Percentiles rank a stretch among this genome's conserved stretches.
phyloP scores from a whole-genome alignment of 1,284 basidiomycete genomes.

The Ceratobasidium sp. region DNA sequence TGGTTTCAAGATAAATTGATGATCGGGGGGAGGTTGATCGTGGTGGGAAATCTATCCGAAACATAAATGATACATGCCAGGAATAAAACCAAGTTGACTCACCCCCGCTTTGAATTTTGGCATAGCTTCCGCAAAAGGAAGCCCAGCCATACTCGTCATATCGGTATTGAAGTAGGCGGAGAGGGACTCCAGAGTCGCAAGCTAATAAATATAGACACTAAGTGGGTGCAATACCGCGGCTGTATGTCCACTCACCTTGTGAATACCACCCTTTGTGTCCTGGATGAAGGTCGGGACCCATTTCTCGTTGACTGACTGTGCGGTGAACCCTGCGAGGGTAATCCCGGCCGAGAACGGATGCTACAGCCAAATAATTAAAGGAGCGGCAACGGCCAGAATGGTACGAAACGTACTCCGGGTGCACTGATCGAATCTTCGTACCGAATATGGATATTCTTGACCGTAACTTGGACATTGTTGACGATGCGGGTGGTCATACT shows the following conservation, averaged over 20 bases:
- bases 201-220: constrained; percentile 60
- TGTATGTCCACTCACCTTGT: constrained; percentile 73
- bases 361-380: constrained; percentile 57
- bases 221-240: neutral
- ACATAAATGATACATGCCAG: neutral
- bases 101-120: constrained; percentile 85
- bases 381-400: constrained; percentile 2
- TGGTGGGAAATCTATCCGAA: constrained; percentile 74
- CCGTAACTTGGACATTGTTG: constrained; percentile 96
- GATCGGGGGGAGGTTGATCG: constrained; percentile 66
- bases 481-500: constrained; percentile 93
- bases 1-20: constrained; percentile 97
- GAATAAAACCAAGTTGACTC: constrained; percentile 48
- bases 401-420: constrained; percentile 76
- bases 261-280: constrained; percentile 86
- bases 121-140: constrained; percentile 77
- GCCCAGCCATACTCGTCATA: constrained; percentile 82
- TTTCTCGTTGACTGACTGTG: constrained; percentile 90
- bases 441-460: constrained; percentile 95
- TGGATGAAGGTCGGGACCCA: constrained; percentile 97
- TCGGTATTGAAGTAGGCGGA: constrained; percentile 98
- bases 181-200: constrained; percentile 89
- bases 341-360: constrained; percentile 96
- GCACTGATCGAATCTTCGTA: constrained; percentile 97
- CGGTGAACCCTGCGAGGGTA: constrained; percentile 93